Conservation (phyloP, 2,329 filamentous ascomycete species). For the Fusarium albosuccineum region DNA sequence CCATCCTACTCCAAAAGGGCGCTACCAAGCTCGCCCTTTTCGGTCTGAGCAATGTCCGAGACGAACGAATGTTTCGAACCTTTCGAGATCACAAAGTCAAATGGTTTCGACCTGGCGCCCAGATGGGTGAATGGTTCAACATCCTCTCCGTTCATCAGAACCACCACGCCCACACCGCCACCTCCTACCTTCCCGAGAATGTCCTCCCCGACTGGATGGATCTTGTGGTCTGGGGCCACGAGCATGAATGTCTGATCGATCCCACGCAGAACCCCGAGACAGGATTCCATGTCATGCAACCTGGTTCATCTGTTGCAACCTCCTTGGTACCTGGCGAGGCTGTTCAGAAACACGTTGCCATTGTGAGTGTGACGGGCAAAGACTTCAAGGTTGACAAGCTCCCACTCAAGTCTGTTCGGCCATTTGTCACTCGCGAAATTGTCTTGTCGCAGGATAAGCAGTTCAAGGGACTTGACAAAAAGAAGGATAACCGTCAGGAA, state of each 20-base stretch:
- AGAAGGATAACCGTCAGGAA: slow-evolving; percentile 85
- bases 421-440: slow-evolving; percentile 89
- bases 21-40: slow-evolving; percentile 92
- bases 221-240: slow-evolving; percentile 95
- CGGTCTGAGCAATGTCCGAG: slow-evolving; percentile 94
- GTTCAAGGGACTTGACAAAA: slow-evolving; percentile 82
- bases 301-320: slow-evolving; percentile 94
- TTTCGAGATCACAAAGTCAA: slow-evolving; percentile 94
- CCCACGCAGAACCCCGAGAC: slow-evolving; percentile 87
- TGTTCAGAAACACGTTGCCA: slow-evolving; percentile 89
- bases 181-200: slow-evolving; percentile 93
- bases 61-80: slow-evolving; percentile 93
- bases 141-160: slow-evolving; percentile 96
- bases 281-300: slow-evolving; percentile 96
- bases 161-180: slow-evolving; percentile 90
- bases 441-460: slow-evolving; percentile 79
- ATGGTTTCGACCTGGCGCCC: slow-evolving; percentile 86
- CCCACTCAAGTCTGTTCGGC: slow-evolving; percentile 87
- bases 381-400: slow-evolving; percentile 85
- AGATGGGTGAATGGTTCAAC: slow-evolving; percentile 94
- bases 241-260: slow-evolving; percentile 95
- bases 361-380: slow-evolving; percentile 85
- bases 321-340: slow-evolving; percentile 92
- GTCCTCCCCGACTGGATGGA: slow-evolving; percentile 93
- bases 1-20: slow-evolving; percentile 93